These are phyloP conservation scores for Lodderomyces parapsilosis DNA, from an alignment of 1,139 yeast species.

Conservation along the genomic window DNA sequence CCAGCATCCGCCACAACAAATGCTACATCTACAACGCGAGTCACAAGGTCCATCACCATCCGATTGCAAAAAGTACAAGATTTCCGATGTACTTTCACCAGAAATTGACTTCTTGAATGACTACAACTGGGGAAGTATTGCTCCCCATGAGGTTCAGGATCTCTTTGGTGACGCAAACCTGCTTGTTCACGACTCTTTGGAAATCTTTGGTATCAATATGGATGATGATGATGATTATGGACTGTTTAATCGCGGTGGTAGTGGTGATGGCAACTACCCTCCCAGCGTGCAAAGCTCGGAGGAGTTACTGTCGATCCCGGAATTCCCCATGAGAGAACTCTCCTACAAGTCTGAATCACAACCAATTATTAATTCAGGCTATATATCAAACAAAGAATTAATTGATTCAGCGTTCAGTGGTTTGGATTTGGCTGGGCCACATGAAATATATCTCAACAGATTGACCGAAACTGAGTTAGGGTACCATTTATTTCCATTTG, in stretches of 20 bases:
- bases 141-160: conserved; percentile 19
- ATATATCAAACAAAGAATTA: conserved; percentile 19
- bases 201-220: conserved; percentile 6
- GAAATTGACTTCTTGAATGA: conserved; percentile 12
- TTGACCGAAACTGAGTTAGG: conserved; percentile 30
- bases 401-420: conserved; percentile 25
- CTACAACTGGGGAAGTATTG: conserved; percentile 12
- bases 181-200: conserved; percentile 44
- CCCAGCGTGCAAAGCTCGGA: background rate
- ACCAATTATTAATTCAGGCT: background rate
- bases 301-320: background rate
- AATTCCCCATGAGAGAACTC: background rate
- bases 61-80: conserved; percentile 7
- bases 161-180: conserved; percentile 51
- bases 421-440: conserved; percentile 28
- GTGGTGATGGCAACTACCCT: background rate
- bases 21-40: background rate
- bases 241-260: background rate
- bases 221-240: background rate
- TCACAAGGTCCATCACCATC: conserved; percentile 3
- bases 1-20: background rate
- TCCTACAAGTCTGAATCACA: background rate
- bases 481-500: conserved; percentile 39
- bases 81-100: conserved; percentile 25
- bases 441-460: conserved; percentile 29